Evolutionary conservation across 1,284 basidiomycete genomes (phyloP).

Genomic region (Cryptococcus sp.): DNA sequence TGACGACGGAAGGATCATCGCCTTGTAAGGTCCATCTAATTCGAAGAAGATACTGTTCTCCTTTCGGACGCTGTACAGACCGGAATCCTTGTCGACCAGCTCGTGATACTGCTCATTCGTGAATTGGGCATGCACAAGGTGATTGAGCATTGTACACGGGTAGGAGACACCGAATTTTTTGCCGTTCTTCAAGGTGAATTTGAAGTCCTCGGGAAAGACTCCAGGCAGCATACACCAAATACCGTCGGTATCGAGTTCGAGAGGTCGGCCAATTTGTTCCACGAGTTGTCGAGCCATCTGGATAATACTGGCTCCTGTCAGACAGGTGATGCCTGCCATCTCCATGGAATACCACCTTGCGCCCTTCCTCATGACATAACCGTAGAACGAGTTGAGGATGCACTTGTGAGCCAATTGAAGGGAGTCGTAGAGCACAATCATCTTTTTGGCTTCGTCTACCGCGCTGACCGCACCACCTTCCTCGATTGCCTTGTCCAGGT

Average conservation of each 20-base stretch:
- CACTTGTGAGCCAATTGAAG: slow-evolving; percentile 99
- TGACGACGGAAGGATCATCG: slow-evolving; percentile 98
- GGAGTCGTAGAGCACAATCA: slow-evolving; percentile 99
- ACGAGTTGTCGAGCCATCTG: slow-evolving; percentile 99
- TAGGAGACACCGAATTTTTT: slow-evolving; percentile 93
- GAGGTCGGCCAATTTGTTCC: slow-evolving; percentile 93
- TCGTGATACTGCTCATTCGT: slow-evolving; percentile 99
- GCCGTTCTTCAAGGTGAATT: slow-evolving; percentile 84
- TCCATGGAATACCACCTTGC: slow-evolving; percentile 99
- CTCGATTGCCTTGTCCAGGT: slow-evolving; percentile 73
- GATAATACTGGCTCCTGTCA: slow-evolving; percentile 98
- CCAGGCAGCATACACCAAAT: slow-evolving; percentile 99
- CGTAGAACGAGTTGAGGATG: slow-evolving; percentile 99
- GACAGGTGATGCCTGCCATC: slow-evolving; percentile 99
- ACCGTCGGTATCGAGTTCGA: slow-evolving; percentile 98
- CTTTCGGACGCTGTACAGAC: slow-evolving; percentile 81
- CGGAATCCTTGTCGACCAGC: slow-evolving; percentile 73
- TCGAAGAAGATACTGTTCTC: slow-evolving; percentile 99
- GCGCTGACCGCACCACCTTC: slow-evolving; percentile 76
- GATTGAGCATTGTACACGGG: slow-evolving; percentile 99
- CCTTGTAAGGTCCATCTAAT: slow-evolving; percentile 95
- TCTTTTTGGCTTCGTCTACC: slow-evolving; percentile 96
- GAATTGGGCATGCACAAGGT: slow-evolving; percentile 92
- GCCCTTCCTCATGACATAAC: slow-evolving; percentile 99
- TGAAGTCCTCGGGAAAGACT: slow-evolving; percentile 97